Percentiles rank a stretch among this genome's conserved stretches.
These are phyloP conservation scores for Herpetospermum pedunculosum DNA, from an alignment of 306 rosid genomes.

Conservation along the genomic window DNA sequence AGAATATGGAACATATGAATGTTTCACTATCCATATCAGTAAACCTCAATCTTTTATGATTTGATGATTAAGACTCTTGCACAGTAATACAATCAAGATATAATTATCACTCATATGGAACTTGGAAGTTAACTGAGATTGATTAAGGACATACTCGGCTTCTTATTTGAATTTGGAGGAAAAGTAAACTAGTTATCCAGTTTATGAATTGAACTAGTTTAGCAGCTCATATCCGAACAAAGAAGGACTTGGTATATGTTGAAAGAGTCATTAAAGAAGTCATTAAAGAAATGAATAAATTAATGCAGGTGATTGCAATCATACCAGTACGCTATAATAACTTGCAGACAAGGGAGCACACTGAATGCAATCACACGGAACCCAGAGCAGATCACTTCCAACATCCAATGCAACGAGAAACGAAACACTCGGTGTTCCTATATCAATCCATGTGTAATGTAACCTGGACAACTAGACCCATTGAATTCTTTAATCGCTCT, in stretches of 20 bases:
- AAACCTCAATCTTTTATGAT: neutral
- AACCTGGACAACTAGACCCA: slow-evolving; percentile 28
- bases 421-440: slow-evolving; percentile 63
- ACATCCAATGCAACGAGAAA: slow-evolving; percentile 73
- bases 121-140: neutral
- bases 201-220: neutral
- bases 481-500: neutral
- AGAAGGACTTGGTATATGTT: neutral
- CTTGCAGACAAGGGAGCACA: slow-evolving; percentile 60
- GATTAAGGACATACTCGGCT: neutral
- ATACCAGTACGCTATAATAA: slow-evolving; percentile 44
- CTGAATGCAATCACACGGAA: slow-evolving; percentile 71
- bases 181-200: neutral
- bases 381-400: slow-evolving; percentile 70
- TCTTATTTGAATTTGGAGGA: neutral
- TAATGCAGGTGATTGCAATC: neutral
- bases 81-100: neutral
- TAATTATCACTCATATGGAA: neutral
- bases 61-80: neutral
- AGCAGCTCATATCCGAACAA: neutral
- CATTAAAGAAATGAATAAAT: neutral
- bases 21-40: neutral
- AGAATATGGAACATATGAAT: neutral
- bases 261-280: neutral
- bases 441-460: slow-evolving; percentile 57